A percentile compares a stretch with the other conserved stretches of the same genome.
phyloP scores from a whole-genome alignment of 2,329 filamentous ascomycete species.

The Exophiala phaeomuriformis region DNA sequence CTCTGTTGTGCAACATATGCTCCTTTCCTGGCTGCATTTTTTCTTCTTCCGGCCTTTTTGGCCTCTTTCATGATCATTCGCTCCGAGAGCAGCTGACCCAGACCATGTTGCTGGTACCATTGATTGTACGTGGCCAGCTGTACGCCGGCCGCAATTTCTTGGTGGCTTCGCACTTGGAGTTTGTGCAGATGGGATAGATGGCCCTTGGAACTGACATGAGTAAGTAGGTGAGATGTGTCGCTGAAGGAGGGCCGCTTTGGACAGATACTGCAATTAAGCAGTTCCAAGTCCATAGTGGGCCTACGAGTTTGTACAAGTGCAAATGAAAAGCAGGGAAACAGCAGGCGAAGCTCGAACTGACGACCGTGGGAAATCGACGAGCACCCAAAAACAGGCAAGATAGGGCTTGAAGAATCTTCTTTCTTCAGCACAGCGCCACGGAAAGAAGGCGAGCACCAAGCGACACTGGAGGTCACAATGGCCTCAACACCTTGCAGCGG shows the following conservation, averaged over 20 bases:
- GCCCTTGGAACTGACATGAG: slow-evolving; percentile 87
- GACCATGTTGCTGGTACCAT: slow-evolving; percentile 68
- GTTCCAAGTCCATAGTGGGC: slow-evolving; percentile 45
- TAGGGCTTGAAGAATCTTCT: slow-evolving; percentile 7
- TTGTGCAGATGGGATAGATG: slow-evolving; percentile 81
- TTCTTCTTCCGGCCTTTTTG: slow-evolving; percentile 44
- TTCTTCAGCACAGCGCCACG: slow-evolving; percentile 16
- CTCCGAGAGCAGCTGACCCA: slow-evolving; percentile 68
- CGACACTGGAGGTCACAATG: slow-evolving; percentile 20
- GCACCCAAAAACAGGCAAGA: slow-evolving; percentile 10
- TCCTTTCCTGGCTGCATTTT: slow-evolving; percentile 7
- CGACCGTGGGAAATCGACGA: slow-evolving; percentile 3
- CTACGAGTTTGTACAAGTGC: slow-evolving; percentile 9
- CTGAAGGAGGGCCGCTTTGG: slow-evolving; percentile 73
- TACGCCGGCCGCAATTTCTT: slow-evolving; percentile 57
- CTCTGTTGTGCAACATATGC: slow-evolving; percentile 4
- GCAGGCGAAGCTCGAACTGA: slow-evolving; percentile 4
- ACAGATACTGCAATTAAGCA: slow-evolving; percentile 76
- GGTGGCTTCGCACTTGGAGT: slow-evolving; percentile 62
- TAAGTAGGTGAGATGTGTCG: slow-evolving; percentile 84
- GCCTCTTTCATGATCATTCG: slow-evolving; percentile 69
- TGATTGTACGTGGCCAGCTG: slow-evolving; percentile 61
- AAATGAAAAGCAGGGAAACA: slow-evolving; percentile 24
- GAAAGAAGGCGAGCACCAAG: slow-evolving; percentile 23
- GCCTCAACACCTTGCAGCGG: slow-evolving; percentile 14